These are phyloP conservation scores for Torulaspora gathmanii DNA, from an alignment of 805 yeast genomes.

Conservation along the genomic window DNA sequence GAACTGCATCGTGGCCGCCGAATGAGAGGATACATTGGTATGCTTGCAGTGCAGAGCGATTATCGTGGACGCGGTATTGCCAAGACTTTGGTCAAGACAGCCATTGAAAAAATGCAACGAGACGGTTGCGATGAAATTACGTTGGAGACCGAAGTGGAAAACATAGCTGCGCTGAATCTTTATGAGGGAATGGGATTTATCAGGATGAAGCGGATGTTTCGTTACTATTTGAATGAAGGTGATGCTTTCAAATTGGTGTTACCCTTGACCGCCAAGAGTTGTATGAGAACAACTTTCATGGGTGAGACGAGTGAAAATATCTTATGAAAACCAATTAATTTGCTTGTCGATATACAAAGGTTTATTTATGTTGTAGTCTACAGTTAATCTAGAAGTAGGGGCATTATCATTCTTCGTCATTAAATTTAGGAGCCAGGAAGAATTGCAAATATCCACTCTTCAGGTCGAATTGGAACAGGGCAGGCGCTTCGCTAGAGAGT, in stretches of 20 bases:
- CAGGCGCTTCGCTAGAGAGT: constrained; percentile 88
- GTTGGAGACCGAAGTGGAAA: constrained; percentile 86
- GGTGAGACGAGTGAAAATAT: constrained; percentile 18
- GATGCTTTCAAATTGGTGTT: constrained; percentile 86
- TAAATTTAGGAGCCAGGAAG: constrained; percentile 97
- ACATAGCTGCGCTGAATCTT: constrained; percentile 60
- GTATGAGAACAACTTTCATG: constrained; percentile 52
- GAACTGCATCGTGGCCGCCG: constrained; percentile 67
- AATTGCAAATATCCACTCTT: constrained; percentile 85
- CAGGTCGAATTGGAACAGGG: constrained; percentile 85
- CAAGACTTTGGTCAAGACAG: constrained; percentile 55
- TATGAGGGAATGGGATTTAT: constrained; percentile 77
- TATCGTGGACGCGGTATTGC: constrained; percentile 83
- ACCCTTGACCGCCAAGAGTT: constrained; percentile 64
- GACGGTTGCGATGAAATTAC: constrained; percentile 82
- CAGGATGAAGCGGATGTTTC: constrained; percentile 65
- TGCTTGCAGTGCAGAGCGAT: constrained; percentile 77
- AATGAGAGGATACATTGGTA: constrained; percentile 88
- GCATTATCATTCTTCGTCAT: constrained; percentile 70
- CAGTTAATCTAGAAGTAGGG: not conserved
- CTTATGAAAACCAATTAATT: constrained; percentile 1
- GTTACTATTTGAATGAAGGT: constrained; percentile 87
- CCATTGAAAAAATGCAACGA: constrained; percentile 59
- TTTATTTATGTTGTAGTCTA: constrained; percentile 4
- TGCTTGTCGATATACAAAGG: constrained; percentile 1